phyloP scores from a whole-genome alignment of 179 eudicot species.

The Patellifolia procumbens region DNA sequence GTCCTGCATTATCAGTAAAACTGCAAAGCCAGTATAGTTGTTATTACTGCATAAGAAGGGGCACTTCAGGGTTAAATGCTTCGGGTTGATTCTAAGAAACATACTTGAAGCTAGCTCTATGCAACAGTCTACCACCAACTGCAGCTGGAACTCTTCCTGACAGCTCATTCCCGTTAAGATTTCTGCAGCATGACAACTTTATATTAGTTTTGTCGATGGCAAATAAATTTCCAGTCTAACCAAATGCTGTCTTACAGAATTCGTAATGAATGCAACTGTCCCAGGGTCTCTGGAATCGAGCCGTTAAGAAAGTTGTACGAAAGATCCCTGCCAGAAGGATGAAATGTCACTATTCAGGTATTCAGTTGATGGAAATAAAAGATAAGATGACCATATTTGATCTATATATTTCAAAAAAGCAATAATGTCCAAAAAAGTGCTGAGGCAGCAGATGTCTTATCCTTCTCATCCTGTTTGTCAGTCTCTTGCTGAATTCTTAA shows the following conservation, averaged over 20 bases:
- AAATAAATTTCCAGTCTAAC: not conserved
- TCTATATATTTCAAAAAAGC: not conserved
- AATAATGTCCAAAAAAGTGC: not conserved
- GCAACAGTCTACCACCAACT: slow-evolving; percentile 87
- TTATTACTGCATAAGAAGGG: not conserved
- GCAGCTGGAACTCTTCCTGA: slow-evolving; percentile 85
- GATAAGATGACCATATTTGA: not conserved
- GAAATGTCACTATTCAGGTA: not conserved
- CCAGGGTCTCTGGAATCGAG: slow-evolving; percentile 86
- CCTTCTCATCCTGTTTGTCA: not conserved
- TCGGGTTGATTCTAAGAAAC: slow-evolving; percentile 15
- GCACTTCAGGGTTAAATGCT: not conserved
- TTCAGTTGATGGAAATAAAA: not conserved
- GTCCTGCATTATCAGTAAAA: slow-evolving; percentile 91
- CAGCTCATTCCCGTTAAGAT: slow-evolving; percentile 87
- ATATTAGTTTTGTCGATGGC: not conserved
- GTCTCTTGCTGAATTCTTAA: not conserved
- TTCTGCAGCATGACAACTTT: slow-evolving; percentile 44
- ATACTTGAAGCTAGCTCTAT: slow-evolving; percentile 98
- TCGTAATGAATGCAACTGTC: slow-evolving; percentile 61
- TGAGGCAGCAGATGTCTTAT: slow-evolving; percentile 7
- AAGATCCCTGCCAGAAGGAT: slow-evolving; percentile 68
- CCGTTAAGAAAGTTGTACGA: slow-evolving; percentile 89
- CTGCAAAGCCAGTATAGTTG: slow-evolving; percentile 43
- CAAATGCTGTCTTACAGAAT: slow-evolving; percentile 58